Evolutionary conservation across 345 rosid species (phyloP).

Genomic region (Diplotaxis tenuifolia): DNA sequence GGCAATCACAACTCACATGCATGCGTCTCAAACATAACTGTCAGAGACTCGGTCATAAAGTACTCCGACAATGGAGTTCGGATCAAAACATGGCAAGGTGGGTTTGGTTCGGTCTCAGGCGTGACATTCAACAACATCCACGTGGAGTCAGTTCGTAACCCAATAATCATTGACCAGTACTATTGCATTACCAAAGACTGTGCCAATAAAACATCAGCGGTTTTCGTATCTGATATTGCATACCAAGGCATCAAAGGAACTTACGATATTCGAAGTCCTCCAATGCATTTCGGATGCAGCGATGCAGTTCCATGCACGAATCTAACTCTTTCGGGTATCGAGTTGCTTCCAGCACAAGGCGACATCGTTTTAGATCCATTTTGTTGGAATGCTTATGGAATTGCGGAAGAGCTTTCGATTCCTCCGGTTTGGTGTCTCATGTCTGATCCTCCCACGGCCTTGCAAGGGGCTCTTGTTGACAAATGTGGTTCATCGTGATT

Average conservation of each 20-base stretch:
- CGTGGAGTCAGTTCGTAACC: conserved; percentile 82
- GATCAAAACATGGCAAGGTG: conserved; percentile 99
- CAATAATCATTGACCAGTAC: conserved; percentile 86
- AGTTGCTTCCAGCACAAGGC: conserved; percentile 80
- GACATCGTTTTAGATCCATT: conserved; percentile 53
- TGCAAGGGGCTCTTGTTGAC: conserved; percentile 38
- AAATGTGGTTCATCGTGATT: conserved; percentile 39
- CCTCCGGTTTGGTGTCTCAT: conserved; percentile 67
- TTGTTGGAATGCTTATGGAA: conserved; percentile 95
- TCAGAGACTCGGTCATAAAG: conserved; percentile 73
- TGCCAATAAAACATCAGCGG: conserved; percentile 76
- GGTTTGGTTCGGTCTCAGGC: conserved; percentile 78
- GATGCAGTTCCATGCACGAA: conserved; percentile 85
- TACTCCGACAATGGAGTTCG: conserved; percentile 78
- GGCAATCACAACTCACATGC: conserved; percentile 85
- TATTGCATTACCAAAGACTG: conserved; percentile 76
- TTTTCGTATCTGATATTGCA: conserved; percentile 58
- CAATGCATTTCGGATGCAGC: conserved; percentile 87
- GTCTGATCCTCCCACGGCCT: conserved; percentile 48
- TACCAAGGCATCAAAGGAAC: conserved; percentile 85
- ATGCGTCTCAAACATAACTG: conserved; percentile 86
- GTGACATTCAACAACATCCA: conserved; percentile 76
- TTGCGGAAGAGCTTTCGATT: conserved; percentile 51
- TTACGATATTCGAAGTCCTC: conserved; percentile 74
- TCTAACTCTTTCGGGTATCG: conserved; percentile 68